Conservation (phyloP, 352 stramenopile species). For the Plasmopara viticola region DNA sequence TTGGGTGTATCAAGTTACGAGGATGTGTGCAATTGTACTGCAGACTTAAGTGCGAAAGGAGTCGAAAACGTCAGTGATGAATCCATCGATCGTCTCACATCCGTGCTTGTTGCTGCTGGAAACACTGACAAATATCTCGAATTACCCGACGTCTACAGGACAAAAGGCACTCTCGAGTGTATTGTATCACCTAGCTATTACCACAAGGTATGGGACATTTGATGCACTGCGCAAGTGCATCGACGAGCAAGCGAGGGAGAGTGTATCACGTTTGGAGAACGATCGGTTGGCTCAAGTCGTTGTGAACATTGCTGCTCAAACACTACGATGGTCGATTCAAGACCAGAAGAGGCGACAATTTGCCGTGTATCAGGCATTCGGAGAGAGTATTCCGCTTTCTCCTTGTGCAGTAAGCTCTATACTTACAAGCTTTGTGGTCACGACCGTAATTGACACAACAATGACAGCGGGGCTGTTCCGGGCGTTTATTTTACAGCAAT, state of each 20-base stretch:
- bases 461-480: slow-evolving; percentile 6
- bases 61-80: slow-evolving; percentile 11
- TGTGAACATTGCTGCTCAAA: slow-evolving; percentile 14
- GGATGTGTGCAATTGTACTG: slow-evolving; percentile 39
- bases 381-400: slow-evolving; percentile 22
- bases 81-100: slow-evolving; percentile 17
- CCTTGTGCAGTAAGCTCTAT: slow-evolving; percentile 18
- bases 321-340: slow-evolving; percentile 12
- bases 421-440: slow-evolving; percentile 17
- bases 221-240: slow-evolving; percentile 31
- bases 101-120: slow-evolving; percentile 49
- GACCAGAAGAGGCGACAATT: slow-evolving; percentile 3
- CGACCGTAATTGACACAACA: slow-evolving; percentile 3
- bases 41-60: slow-evolving; percentile 24
- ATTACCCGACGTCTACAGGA: slow-evolving; percentile 21
- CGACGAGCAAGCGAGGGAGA: slow-evolving; percentile 11
- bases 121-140: slow-evolving; percentile 29
- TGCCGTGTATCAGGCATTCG: slow-evolving; percentile 21
- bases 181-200: slow-evolving; percentile 24
- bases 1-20: slow-evolving; percentile 46
- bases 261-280: slow-evolving; percentile 8
- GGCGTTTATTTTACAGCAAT: slow-evolving; percentile 8
- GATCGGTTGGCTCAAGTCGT: slow-evolving; percentile 31
- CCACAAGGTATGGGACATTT: slow-evolving; percentile 23
- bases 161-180: slow-evolving; percentile 17